phyloP scores from a whole-genome alignment of 495 filamentous ascomycete species.

The Gamarada debralockiae region DNA sequence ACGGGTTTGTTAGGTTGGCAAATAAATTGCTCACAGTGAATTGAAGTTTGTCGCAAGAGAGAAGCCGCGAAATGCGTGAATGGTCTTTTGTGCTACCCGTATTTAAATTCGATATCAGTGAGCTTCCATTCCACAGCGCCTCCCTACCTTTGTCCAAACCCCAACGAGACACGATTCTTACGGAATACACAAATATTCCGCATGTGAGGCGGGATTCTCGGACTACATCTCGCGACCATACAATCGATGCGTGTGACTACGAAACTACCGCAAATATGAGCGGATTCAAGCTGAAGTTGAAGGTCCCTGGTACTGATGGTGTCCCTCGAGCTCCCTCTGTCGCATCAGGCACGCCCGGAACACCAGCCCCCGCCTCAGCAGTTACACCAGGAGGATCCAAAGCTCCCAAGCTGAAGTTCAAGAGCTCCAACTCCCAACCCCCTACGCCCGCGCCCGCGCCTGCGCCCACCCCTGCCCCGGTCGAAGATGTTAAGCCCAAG shows the following conservation, averaged over 20 bases:
- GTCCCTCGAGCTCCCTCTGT: slow-evolving; percentile 21
- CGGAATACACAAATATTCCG: neutral
- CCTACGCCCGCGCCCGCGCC: slow-evolving; percentile 35
- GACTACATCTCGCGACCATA: neutral
- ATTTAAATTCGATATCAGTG: neutral
- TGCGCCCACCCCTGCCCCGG: slow-evolving; percentile 12
- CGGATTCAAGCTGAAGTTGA: slow-evolving; percentile 33
- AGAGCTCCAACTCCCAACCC: slow-evolving; percentile 31
- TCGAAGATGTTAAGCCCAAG: slow-evolving; percentile 20
- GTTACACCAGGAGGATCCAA: slow-evolving; percentile 36
- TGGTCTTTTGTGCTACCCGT: neutral
- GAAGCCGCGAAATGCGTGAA: neutral
- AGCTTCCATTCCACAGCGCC: neutral
- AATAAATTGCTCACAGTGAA: too few relatives aligned
- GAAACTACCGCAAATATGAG: slow-evolving; percentile 11
- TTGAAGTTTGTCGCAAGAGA: too few relatives aligned
- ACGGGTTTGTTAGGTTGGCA: neutral
- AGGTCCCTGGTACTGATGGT: slow-evolving; percentile 12
- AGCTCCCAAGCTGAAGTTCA: slow-evolving; percentile 50
- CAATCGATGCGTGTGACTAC: neutral
- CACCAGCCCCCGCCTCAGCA: slow-evolving; percentile 1
- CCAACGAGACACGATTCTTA: neutral
- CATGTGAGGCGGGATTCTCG: neutral
- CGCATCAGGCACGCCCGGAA: neutral
- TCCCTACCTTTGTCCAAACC: too few relatives aligned